Conservation (phyloP, 75 land plant genomes). For the Selaginella moellendorffii region DNA sequence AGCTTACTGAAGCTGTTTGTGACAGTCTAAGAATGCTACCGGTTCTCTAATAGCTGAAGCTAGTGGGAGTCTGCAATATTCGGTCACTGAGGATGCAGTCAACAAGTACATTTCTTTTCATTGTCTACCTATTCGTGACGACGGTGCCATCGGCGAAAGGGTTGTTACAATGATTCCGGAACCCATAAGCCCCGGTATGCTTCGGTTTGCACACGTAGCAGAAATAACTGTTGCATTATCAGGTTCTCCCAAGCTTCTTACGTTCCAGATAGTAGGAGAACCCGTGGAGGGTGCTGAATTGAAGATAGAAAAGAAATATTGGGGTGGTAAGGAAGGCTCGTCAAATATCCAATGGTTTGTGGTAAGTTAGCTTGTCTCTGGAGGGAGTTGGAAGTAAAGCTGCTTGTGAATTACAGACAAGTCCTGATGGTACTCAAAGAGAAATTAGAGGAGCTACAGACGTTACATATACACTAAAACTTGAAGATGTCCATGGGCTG, state of each 20-base stretch:
- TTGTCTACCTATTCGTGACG: conserved; percentile 75
- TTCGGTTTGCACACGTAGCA: background rate
- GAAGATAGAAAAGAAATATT: conserved; percentile 60
- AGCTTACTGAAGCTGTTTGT: background rate
- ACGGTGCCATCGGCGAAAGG: conserved; percentile 64
- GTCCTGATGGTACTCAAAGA: conserved; percentile 49
- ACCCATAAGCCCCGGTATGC: conserved; percentile 53
- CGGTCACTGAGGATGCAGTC: conserved; percentile 57
- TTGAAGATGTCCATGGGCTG: conserved; percentile 57
- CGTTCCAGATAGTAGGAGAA: conserved; percentile 52
- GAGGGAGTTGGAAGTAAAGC: too few species aligned
- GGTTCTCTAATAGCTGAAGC: conserved; percentile 48
- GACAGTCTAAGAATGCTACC: conserved; percentile 45
- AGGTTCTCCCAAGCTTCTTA: conserved; percentile 53
- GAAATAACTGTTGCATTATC: background rate
- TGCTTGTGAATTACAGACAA: conserved; percentile 32
- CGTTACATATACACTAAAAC: conserved; percentile 35
- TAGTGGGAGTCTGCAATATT: conserved; percentile 71
- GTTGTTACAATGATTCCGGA: conserved; percentile 47
- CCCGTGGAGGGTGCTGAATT: conserved; percentile 52
- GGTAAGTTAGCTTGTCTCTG: conserved; percentile 34
- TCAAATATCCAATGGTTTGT: conserved; percentile 77
- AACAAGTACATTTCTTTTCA: conserved; percentile 68
- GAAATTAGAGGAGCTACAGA: conserved; percentile 58
- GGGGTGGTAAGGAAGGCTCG: conserved; percentile 85